Evolutionary conservation across 352 stramenopile genomes (phyloP).

Genomic region (Globisporangium paddicum): DNA sequence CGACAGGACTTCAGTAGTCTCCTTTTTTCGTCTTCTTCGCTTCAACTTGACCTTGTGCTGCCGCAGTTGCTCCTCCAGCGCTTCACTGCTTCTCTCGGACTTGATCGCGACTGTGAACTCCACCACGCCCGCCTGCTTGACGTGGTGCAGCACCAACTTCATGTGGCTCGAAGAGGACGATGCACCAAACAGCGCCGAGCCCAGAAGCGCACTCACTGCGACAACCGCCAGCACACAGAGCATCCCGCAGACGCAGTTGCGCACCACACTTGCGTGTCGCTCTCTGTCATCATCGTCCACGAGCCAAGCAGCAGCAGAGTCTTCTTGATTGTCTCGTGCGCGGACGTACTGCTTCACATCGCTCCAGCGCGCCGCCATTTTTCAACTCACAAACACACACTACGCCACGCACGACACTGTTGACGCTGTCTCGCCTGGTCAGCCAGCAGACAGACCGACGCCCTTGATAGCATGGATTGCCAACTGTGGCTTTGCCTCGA

Average conservation of each 20-base stretch:
- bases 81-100: not conserved
- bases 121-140: constrained; percentile 23
- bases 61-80: not conserved
- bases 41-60: not conserved
- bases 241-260: constrained; percentile 22
- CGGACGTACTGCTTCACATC: constrained; percentile 4
- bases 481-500: not conserved
- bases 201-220: constrained; percentile 30
- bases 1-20: not conserved
- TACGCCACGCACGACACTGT: not conserved
- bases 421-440: not conserved
- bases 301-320: not conserved
- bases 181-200: constrained; percentile 16
- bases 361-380: not conserved
- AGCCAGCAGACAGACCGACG: not conserved
- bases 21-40: not conserved
- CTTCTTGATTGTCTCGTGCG: not conserved
- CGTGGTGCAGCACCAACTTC: constrained; percentile 15
- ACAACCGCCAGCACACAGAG: constrained; percentile 22
- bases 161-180: constrained; percentile 19
- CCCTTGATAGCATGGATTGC: no score
- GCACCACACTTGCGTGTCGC: constrained; percentile 16
- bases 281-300: not conserved
- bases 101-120: constrained; percentile 30
- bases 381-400: not conserved